Conservation (phyloP, 805 yeast species). For the Zygosaccharomyces bailii region DNA sequence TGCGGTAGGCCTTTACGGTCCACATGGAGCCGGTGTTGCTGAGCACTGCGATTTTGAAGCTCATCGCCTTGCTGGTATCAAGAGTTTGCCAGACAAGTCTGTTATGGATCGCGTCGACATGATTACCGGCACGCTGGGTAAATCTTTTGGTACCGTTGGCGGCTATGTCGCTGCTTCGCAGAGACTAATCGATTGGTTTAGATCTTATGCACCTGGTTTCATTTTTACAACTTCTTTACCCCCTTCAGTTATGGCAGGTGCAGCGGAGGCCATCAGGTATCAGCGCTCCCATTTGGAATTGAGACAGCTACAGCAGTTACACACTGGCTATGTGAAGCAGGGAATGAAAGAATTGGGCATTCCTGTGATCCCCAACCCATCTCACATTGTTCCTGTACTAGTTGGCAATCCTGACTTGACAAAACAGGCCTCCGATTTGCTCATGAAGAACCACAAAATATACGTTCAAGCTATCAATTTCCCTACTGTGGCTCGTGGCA, state of each 20-base stretch:
- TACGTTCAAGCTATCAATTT: constrained; percentile 98
- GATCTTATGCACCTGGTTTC: constrained; percentile 96
- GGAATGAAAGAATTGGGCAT: constrained; percentile 67
- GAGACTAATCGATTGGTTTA: constrained; percentile 85
- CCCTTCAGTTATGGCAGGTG: constrained; percentile 97
- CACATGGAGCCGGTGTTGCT: constrained; percentile 99
- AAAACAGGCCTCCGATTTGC: constrained; percentile 82
- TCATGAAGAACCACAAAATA: constrained; percentile 78
- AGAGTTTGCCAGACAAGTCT: constrained; percentile 42
- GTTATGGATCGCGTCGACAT: constrained; percentile 89
- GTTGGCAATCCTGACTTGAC: constrained; percentile 94
- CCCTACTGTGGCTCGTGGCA: constrained; percentile 96
- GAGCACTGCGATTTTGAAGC: constrained; percentile 90
- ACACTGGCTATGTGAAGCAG: constrained; percentile 80
- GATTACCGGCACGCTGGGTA: constrained; percentile 96
- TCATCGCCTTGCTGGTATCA: constrained; percentile 66
- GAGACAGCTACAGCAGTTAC: constrained; percentile 79
- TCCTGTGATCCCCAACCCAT: constrained; percentile 96
- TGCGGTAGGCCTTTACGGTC: constrained; percentile 98
- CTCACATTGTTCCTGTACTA: constrained; percentile 93
- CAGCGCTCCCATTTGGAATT: constrained; percentile 74
- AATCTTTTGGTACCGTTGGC: constrained; percentile 95
- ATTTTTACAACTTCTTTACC: constrained; percentile 96
- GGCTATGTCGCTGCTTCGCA: constrained; percentile 93
- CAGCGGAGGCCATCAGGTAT: constrained; percentile 79